Conservation (phyloP, 306 rosid species). For the Morella rubra region DNA sequence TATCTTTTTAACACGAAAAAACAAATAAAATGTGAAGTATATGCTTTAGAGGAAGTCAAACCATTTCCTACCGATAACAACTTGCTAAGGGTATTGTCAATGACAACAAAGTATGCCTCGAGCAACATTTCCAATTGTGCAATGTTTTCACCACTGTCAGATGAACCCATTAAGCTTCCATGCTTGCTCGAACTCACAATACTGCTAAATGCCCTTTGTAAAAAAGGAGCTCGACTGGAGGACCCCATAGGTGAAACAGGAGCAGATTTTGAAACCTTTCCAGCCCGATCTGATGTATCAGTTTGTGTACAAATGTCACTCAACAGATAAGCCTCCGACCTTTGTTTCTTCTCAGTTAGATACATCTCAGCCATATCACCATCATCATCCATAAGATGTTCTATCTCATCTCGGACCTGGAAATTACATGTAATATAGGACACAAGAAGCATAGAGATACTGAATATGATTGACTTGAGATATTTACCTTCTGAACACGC, state of each 20-base stretch:
- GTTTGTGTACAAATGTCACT: slow-evolving; percentile 49
- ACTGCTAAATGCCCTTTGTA: neutral
- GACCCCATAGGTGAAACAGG: slow-evolving; percentile 75
- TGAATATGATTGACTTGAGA: slow-evolving; percentile 14
- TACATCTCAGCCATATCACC: slow-evolving; percentile 99
- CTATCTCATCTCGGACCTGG: slow-evolving; percentile 92
- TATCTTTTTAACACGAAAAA: slow-evolving; percentile 1
- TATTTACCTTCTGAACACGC: slow-evolving; percentile 87
- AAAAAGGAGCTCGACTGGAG: slow-evolving; percentile 34
- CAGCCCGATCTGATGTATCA: slow-evolving; percentile 27
- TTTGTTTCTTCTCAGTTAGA: slow-evolving; percentile 87
- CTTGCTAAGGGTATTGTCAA: slow-evolving; percentile 86
- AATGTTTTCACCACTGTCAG: slow-evolving; percentile 59
- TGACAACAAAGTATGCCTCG: slow-evolving; percentile 97
- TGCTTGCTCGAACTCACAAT: no score
- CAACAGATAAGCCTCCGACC: slow-evolving; percentile 57
- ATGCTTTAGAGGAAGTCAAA: slow-evolving; percentile 21
- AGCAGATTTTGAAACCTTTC: slow-evolving; percentile 59
- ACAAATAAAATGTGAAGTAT: slow-evolving; percentile 10
- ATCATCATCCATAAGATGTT: slow-evolving; percentile 99
- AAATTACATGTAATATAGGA: slow-evolving; percentile 23
- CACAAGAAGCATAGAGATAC: slow-evolving; percentile 13
- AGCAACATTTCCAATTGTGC: slow-evolving; percentile 93
- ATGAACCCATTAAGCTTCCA: no score
- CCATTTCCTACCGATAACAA: slow-evolving; percentile 73